phyloP scores from a whole-genome alignment of 2,329 filamentous ascomycete species.

The Nigrospora oryzae region DNA sequence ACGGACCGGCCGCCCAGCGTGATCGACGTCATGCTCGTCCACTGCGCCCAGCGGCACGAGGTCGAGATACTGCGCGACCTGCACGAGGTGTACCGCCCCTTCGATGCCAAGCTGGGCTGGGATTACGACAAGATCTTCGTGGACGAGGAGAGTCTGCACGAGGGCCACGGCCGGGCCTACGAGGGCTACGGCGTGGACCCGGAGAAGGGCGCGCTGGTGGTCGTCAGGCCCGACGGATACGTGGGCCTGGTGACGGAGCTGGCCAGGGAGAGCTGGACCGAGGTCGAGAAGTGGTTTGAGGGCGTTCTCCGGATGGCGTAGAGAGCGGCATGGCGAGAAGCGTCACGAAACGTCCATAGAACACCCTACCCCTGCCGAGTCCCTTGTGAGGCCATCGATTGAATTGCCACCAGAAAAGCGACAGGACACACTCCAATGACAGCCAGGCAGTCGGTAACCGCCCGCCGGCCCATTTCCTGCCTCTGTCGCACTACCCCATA shows the following conservation, averaged over 20 bases:
- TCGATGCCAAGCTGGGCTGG: slow-evolving; percentile 38
- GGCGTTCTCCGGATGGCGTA: slow-evolving; percentile 6
- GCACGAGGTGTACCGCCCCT: slow-evolving; percentile 38
- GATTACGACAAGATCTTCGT: slow-evolving; percentile 49
- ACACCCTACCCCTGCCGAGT: no score
- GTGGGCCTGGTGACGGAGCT: slow-evolving; percentile 33
- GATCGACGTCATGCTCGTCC: slow-evolving; percentile 54
- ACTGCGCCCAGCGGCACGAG: slow-evolving; percentile 40
- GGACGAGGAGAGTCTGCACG: slow-evolving; percentile 44
- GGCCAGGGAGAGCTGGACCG: slow-evolving; percentile 16
- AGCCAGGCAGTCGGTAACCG: background rate
- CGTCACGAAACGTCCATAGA: background rate
- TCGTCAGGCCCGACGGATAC: slow-evolving; percentile 61
- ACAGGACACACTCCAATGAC: background rate
- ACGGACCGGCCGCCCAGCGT: slow-evolving; percentile 31
- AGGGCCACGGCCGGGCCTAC: slow-evolving; percentile 42
- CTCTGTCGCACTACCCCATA: background rate
- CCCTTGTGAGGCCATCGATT: background rate
- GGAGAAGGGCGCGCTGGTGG: slow-evolving; percentile 46
- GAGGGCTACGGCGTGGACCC: slow-evolving; percentile 49
- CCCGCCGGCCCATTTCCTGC: background rate
- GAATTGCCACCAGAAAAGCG: background rate
- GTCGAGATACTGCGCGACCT: slow-evolving; percentile 41
- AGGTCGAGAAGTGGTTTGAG: slow-evolving; percentile 13
- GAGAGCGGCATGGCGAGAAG: background rate